Conservation (phyloP, 805 yeast genomes). For the Hermanozyma aechmeae region DNA sequence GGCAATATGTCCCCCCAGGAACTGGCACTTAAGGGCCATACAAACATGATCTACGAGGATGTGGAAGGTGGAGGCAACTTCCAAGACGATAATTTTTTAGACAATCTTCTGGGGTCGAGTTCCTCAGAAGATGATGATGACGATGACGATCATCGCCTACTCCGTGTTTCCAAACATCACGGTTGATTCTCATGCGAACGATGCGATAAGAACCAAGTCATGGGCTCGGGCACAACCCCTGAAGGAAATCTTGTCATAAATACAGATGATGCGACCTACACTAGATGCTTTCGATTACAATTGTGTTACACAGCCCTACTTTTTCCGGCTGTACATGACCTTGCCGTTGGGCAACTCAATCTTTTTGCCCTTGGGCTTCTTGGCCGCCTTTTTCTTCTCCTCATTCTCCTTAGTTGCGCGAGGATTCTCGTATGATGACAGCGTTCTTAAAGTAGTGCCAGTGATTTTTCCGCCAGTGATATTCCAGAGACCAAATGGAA, state of each 20-base stretch:
- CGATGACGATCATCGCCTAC: slow-evolving; percentile 24
- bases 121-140: slow-evolving; percentile 34
- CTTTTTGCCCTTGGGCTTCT: slow-evolving; percentile 32
- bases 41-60: slow-evolving; percentile 17
- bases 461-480: slow-evolving; percentile 27
- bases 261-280: neutral
- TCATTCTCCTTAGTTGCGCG: slow-evolving; percentile 4
- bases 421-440: no score
- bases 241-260: neutral
- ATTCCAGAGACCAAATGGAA: slow-evolving; percentile 39
- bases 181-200: slow-evolving; percentile 7
- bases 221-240: neutral
- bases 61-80: slow-evolving; percentile 9
- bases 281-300: neutral
- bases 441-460: slow-evolving; percentile 2
- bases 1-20: no score
- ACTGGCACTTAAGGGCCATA: no score
- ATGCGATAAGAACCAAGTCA: neutral
- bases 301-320: slow-evolving; percentile 1
- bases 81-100: slow-evolving; percentile 24
- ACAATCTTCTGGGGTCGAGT: slow-evolving; percentile 34
- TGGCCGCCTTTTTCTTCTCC: slow-evolving; percentile 20
- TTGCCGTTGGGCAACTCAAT: slow-evolving; percentile 54
- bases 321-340: slow-evolving; percentile 28
- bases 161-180: slow-evolving; percentile 32